Evolutionary conservation across 495 filamentous ascomycete genomes (phyloP).

Genomic region (Beverwykella pulmonaria): DNA sequence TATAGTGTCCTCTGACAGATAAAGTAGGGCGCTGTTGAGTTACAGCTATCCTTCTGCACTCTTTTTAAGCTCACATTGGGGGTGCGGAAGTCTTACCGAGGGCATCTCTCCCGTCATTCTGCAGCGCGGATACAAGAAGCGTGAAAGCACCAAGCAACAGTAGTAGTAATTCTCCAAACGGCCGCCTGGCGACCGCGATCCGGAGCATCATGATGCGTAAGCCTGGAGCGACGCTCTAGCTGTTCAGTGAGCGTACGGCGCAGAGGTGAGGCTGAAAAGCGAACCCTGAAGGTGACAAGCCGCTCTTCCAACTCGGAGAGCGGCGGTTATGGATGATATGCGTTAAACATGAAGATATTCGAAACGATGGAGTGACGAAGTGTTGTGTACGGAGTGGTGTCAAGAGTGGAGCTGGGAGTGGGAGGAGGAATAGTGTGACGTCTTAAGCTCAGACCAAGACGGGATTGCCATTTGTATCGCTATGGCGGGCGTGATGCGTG

Average conservation of each 20-base stretch:
- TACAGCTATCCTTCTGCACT: no score
- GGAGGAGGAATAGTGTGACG: neutral
- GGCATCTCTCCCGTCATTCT: neutral
- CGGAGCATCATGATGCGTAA: neutral
- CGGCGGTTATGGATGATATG: neutral
- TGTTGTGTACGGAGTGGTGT: no score
- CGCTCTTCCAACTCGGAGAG: conserved; percentile 22
- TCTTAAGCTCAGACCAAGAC: conserved; percentile 1
- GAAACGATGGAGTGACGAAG: neutral
- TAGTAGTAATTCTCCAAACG: neutral
- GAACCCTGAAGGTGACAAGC: conserved; percentile 1
- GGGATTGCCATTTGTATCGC: neutral
- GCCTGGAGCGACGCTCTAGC: neutral
- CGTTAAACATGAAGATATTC: neutral
- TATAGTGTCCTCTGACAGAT: no score
- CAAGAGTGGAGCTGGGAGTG: neutral
- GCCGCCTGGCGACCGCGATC: neutral
- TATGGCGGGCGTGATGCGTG: no score
- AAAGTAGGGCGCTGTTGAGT: no score
- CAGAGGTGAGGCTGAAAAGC: neutral
- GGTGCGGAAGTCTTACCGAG: neutral
- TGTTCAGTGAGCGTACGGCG: neutral
- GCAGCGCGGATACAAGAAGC: conserved; percentile 4
- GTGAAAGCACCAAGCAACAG: neutral
- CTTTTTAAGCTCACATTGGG: no score